Base-by-base conservation (phyloP, 176 grass and related monocot species). In the Thalia dealbata region DNA sequence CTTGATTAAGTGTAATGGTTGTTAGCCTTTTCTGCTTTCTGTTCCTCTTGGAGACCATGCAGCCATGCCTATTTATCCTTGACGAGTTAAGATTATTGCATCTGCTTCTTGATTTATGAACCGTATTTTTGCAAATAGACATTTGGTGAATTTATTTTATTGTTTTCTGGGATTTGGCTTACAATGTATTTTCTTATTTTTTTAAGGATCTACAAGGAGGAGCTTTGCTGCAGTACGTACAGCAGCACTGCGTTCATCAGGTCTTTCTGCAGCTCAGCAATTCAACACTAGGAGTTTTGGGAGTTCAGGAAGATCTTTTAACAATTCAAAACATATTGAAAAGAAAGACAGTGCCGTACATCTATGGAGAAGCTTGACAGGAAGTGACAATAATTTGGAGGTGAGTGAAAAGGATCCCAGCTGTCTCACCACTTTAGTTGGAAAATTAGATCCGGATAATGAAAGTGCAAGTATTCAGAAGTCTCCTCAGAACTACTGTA, bases 181-280 rank as follows among this genome's bases (percentile, higher is more conserved):
- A n/a, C 16, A 42, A 22, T 67, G 2, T 42, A 12, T 14, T 41
- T 28, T 52, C 28, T 24, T 38, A 2, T 12, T 23, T 51, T 50
- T 41, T 22, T 42, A 38, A 79, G 77, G 77, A 35, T 50, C 41
- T 79, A 16, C 23, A 10, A 56, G 29, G 55, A 79, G 67, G 67
- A 71, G 32, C 29, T 79, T 79, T 24, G 54, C 22, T 50, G 32
- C 67, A 71, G 55, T 79, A 48, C 77, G 77, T 32, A 19, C 38
- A 19, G 55, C 52, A 79, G 68, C 77, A 14, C 16, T 79, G 23
- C 66, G 67, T 3, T 62, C 77, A 48, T 79, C 77, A 27, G 67
- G 65, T 29, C 77, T 79, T 61, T 67, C 77, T 61, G 77, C 77
- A 61, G 67, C 52, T 35, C 38, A 32, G 11, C 46, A 67, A 25